A percentile compares a stretch with the other conserved stretches of the same genome.
phyloP scores from a whole-genome alignment of 2,329 filamentous ascomycete genomes.

The Clonostachys sp. region DNA sequence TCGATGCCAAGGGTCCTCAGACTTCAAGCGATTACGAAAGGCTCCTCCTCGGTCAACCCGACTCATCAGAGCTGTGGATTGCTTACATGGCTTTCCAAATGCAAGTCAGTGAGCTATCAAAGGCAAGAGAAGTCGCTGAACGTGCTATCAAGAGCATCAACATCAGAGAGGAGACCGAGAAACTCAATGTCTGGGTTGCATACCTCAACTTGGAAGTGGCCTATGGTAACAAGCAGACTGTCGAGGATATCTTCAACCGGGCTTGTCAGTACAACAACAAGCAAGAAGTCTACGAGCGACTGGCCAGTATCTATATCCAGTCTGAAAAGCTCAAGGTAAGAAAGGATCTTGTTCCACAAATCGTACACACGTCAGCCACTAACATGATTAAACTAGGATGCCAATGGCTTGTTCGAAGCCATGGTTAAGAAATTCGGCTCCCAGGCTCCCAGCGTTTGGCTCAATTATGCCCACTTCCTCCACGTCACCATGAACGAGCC shows the following conservation, averaged over 20 bases:
- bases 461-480: slow-evolving; percentile 93
- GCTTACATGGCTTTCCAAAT: slow-evolving; percentile 99
- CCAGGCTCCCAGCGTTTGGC: slow-evolving; percentile 75
- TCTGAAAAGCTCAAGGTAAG: slow-evolving; percentile 79
- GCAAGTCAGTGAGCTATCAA: slow-evolving; percentile 81
- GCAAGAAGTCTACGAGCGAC: slow-evolving; percentile 81
- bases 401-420: slow-evolving; percentile 78
- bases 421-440: slow-evolving; percentile 89
- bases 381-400: slow-evolving; percentile 58
- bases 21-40: slow-evolving; percentile 91
- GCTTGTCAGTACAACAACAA: slow-evolving; percentile 93
- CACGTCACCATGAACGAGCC: slow-evolving; percentile 68
- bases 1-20: slow-evolving; percentile 84
- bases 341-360: background rate
- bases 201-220: slow-evolving; percentile 91
- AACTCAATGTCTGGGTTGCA: slow-evolving; percentile 92
- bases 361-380: background rate
- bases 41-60: slow-evolving; percentile 83
- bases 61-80: slow-evolving; percentile 92
- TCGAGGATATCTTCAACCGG: slow-evolving; percentile 84
- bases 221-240: slow-evolving; percentile 76
- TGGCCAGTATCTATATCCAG: slow-evolving; percentile 93
- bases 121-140: slow-evolving; percentile 84
- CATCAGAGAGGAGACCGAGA: slow-evolving; percentile 85
- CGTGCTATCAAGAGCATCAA: slow-evolving; percentile 88